Base-by-base conservation (phyloP, 768 basidiomycete species). In the Infundibulicybe gibba region DNA sequence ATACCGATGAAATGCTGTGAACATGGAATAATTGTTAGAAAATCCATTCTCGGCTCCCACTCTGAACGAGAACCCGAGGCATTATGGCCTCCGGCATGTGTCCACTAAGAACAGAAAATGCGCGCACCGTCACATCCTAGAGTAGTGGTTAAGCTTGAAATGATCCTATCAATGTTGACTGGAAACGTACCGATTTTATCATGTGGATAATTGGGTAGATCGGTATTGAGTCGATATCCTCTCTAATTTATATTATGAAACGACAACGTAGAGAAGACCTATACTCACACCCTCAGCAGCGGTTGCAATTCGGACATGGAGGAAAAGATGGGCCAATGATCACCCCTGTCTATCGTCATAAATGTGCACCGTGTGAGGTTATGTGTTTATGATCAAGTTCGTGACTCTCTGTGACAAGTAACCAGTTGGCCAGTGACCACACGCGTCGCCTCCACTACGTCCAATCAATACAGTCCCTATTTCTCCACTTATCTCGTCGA, bases 171-270 rank as follows among this genome's bases (percentile, higher is more conserved):
- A 6, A 19, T 25, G 35, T 43, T 46, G 12, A 6, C 44, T 19
- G 35, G 33, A 40, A 1, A 70, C 80, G 44, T 50, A 85, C 86
- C 43, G 67, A 63, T 65, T 85, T 69, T 53, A 93, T 87, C 65
- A 83, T 76, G 51, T 90, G 89, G 33, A 94, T 88, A 43, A 90
- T 67, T 5, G 91, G 90, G 61, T 87, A 93, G 1, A 92, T 87
- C 20, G 73, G 66, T 0, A 81, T 86, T 35, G 63, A 56, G 32
- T 80, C 79, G 40, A 81, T 75, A 64, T 72, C 75, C 66, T 70
- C 78, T 57, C 64, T 79, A 55, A 35, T 49, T 38, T 15, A 45
- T 45, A 33, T 42, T 41, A 14, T 51, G 40, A 38, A 41, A 17
- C 43, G 32, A 14, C 32, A 14, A 32, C 25, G 25, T 25, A 34